phyloP scores from a whole-genome alignment of 371 early-diverging fungal species.

The Actinomucor elegans region DNA sequence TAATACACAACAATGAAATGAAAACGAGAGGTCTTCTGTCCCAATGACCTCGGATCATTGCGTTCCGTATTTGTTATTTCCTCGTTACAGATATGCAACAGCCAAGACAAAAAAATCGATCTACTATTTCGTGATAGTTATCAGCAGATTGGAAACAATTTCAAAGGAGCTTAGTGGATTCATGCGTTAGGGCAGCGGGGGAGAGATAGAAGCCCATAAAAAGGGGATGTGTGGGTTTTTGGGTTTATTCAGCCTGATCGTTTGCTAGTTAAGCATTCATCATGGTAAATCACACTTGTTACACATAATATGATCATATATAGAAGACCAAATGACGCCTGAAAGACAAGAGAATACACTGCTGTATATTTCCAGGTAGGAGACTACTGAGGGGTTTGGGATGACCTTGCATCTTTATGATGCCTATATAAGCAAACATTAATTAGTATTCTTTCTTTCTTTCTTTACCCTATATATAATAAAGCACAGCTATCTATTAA shows the following conservation, averaged over 20 bases:
- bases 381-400: neutral
- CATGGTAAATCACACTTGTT: neutral
- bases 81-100: too few relatives aligned
- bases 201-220: too few relatives aligned
- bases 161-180: neutral
- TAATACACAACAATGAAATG: too few relatives aligned
- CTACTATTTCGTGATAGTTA: neutral
- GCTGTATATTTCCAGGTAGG: neutral
- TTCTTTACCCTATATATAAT: neutral
- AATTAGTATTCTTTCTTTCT: neutral
- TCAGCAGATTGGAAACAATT: neutral
- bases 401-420: neutral
- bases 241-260: too few relatives aligned
- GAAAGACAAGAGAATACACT: neutral
- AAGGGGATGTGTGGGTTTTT: too few relatives aligned
- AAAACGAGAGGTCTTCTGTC: neutral
- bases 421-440: neutral
- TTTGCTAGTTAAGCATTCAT: too few relatives aligned
- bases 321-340: neutral
- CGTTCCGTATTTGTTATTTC: too few relatives aligned
- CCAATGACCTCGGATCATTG: neutral
- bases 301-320: neutral
- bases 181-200: too few relatives aligned
- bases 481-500: neutral
- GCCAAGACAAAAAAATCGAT: too few relatives aligned